Base-by-base conservation (phyloP, 163 green algal species). In the Chlamydomonas reinhardtii region DNA sequence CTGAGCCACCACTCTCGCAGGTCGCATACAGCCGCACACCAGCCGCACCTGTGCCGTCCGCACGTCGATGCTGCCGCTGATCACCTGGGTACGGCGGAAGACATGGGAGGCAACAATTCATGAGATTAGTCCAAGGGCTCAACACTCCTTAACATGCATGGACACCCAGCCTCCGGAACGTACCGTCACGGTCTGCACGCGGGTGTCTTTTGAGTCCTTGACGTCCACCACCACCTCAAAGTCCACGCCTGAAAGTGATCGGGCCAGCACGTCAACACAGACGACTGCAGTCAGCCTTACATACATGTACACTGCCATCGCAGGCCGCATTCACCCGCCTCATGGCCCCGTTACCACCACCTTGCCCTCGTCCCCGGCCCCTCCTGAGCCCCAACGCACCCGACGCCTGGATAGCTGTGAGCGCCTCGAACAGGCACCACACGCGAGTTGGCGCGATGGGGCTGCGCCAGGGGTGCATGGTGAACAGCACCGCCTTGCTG, bases 381-480 rank as follows among this genome's bases (percentile, higher is more conserved):
- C 39, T 48, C 39, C 39, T 48, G 8, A 14, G 39, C 31, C 31
- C 68, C 14, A 4, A 25, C 76, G 35, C 48, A 85, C 79, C 79
- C 3, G 79, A 68, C 54, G 79, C 68, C 68, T 85, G 68, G 68
- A 85, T 78, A 34, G 79, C 79, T n/a, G 79, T 85, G 24, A 85
- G 68, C 31, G 79, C 79, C 79, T 85, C 79, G 35, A 85, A 85
- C 0, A 85, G 68, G 79, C 79, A 85, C 79, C 79, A 85, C 52
- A 85, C 79, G 15, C 79, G 68, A 0, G 79, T 85, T 52, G 79
- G 79, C 11, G 79, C 79, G 68, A 85, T 85, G 54, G 79, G 79
- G 68, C 79, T 85, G 39, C 79, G 79, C 79, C 79, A 85, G 68
- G 79, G 79, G 52, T 85, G 79, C 79, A 85, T 85, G 25, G 79